A percentile compares a stretch with the other conserved stretches of the same genome.
These are phyloP conservation scores for Francoa sonchifolia DNA, from an alignment of 441 rosid genomes.

Conservation along the genomic window DNA sequence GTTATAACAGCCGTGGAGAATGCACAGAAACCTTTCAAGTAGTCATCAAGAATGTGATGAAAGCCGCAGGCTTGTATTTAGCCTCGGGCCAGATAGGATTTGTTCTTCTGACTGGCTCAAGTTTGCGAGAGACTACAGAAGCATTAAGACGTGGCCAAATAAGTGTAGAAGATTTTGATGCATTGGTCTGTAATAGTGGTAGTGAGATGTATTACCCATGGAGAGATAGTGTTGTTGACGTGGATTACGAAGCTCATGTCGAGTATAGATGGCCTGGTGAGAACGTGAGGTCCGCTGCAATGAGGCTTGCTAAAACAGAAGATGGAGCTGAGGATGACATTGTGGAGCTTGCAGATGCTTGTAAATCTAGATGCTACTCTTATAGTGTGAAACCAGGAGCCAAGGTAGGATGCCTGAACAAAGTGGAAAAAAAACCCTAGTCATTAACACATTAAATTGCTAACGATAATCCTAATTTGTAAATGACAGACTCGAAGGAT, in stretches of 20 bases:
- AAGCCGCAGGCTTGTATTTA: conserved; percentile 41
- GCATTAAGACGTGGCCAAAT: conserved; percentile 37
- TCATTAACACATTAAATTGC: too few species aligned
- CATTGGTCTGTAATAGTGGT: conserved; percentile 73
- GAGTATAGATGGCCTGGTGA: conserved; percentile 88
- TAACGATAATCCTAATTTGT: conserved; percentile 13
- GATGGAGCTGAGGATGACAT: conserved; percentile 43
- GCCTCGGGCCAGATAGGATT: conserved; percentile 49
- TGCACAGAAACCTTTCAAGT: conserved; percentile 28
- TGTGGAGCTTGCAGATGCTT: conserved; percentile 28
- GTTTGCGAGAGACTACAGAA: conserved; percentile 45
- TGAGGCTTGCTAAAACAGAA: conserved; percentile 43
- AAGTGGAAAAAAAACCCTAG: not conserved
- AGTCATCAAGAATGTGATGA: conserved; percentile 46
- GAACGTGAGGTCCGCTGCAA: conserved; percentile 36
- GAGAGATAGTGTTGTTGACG: conserved; percentile 61
- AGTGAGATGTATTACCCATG: conserved; percentile 69
- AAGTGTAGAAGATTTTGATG: conserved; percentile 67
- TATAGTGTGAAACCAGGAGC: conserved; percentile 53
- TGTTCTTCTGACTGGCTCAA: conserved; percentile 52
- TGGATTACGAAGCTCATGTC: conserved; percentile 61
- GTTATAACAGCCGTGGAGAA: conserved; percentile 39
- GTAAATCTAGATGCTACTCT: conserved; percentile 55
- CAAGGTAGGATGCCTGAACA: conserved; percentile 30
- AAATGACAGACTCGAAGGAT: conserved; percentile 46